A percentile compares a stretch with the other conserved stretches of the same genome.
These are phyloP conservation scores for Arthrobotrys iridis DNA, from an alignment of 2,329 filamentous ascomycete genomes.

Conservation along the genomic window DNA sequence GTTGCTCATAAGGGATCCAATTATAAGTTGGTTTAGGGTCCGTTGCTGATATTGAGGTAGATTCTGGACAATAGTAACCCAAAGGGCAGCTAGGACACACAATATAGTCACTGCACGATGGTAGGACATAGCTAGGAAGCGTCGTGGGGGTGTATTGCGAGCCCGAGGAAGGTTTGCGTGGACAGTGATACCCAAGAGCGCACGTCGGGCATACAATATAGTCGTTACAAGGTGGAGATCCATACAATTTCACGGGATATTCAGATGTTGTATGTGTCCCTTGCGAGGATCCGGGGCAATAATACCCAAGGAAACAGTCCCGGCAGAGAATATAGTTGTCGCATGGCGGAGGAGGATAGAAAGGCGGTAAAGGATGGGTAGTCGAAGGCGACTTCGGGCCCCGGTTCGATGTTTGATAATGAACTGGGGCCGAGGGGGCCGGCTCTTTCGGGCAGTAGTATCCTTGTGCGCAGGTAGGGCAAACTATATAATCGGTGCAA, in stretches of 20 bases:
- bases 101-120: conserved; percentile 25
- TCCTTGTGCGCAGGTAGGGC: conserved; percentile 30
- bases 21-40: conserved; percentile 20
- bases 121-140: not conserved
- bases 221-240: not conserved
- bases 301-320: conserved; percentile 38
- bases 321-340: conserved; percentile 32
- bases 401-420: conserved; percentile 6
- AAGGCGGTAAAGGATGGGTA: not conserved
- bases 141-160: not conserved
- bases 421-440: not conserved
- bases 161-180: not conserved
- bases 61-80: conserved; percentile 24
- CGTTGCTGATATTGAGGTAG: not conserved
- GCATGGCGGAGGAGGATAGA: conserved; percentile 38
- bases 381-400: not conserved
- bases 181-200: conserved; percentile 5
- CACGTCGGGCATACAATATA: conserved; percentile 21
- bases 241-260: conserved; percentile 7
- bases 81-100: conserved; percentile 30
- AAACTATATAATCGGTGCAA: conserved; percentile 43
- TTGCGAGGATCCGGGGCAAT: conserved; percentile 15
- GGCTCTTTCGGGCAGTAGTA: conserved; percentile 31
- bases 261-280: not conserved
- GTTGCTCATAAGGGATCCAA: conserved; percentile 38